A percentile compares a stretch with the other conserved stretches of the same genome.
These are phyloP conservation scores for Cystobasidiaceae sp. DNA, from an alignment of 1,284 basidiomycete genomes.

Conservation along the genomic window DNA sequence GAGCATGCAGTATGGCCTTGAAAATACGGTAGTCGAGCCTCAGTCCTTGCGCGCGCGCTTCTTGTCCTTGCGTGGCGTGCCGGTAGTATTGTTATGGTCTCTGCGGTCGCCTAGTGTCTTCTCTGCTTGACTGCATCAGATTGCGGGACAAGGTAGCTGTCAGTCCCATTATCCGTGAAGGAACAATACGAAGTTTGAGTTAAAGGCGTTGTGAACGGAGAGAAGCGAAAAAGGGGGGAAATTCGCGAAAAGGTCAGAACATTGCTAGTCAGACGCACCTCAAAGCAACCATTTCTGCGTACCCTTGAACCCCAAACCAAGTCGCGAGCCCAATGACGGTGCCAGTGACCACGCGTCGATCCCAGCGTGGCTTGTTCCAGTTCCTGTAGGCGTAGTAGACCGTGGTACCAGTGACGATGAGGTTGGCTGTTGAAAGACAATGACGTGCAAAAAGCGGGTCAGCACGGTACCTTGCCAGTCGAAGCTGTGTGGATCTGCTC, in stretches of 20 bases:
- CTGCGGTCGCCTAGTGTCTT: constrained; percentile 7
- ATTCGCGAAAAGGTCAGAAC: not conserved
- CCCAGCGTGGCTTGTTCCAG: constrained; percentile 66
- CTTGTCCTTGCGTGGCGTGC: not conserved
- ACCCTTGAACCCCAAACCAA: constrained; percentile 49
- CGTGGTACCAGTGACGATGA: constrained; percentile 61
- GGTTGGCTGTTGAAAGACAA: constrained; percentile 56
- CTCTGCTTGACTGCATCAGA: constrained; percentile 30
- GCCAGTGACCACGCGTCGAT: constrained; percentile 60
- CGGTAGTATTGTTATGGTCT: not conserved
- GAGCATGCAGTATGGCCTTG: too few relatives aligned
- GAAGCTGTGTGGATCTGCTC: constrained; percentile 41
- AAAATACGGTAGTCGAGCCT: too few relatives aligned
- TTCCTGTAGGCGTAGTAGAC: constrained; percentile 65
- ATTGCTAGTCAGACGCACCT: not conserved
- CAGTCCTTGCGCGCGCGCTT: not conserved
- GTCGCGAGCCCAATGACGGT: constrained; percentile 61
- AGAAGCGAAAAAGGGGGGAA: not conserved
- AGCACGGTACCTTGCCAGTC: not conserved
- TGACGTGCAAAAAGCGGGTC: too few relatives aligned
- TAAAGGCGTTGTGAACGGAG: not conserved
- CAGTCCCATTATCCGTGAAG: not conserved
- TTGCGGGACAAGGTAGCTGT: constrained; percentile 23
- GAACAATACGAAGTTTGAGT: not conserved
- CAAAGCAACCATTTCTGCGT: constrained; percentile 20